Base-by-base conservation (phyloP, 202 grass and related monocot species). In the Sporobolus alterniflorus region DNA sequence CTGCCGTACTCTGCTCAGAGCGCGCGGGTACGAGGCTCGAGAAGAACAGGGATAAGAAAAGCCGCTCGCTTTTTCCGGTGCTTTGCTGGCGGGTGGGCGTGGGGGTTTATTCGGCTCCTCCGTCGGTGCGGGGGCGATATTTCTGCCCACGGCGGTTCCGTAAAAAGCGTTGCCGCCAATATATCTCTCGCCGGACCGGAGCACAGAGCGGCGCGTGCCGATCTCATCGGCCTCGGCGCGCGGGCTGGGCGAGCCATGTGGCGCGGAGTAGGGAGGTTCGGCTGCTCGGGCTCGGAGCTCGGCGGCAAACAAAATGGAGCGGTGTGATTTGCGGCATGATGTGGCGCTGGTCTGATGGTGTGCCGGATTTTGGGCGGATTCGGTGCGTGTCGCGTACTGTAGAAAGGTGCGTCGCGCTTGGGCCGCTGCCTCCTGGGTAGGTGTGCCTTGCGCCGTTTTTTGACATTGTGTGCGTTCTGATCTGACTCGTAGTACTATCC, bases 251-350 rank as follows among this genome's bases (percentile, higher is more conserved):
- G 43, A 46, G 43, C 43, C 43, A 46, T 46, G 43, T 46, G 43
- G 43, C 43, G 43, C 43, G 43, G 43, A 12, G 11, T 39, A 3
- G 36, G 36, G 36, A 7, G 36, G n/a, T n/a, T n/a, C n/a, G n/a
- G n/a, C n/a, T 7, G 36, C 36, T 39, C 36, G 5, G 36, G 5
- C 36, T n/a, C n/a, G n/a, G 64, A 34, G 21, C 1, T 20, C 39
- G 82, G 71, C 57, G 65, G 79, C 69, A 55, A 86, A 83, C n/a
- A n/a, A 90, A 47, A 74, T 83, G 88, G 84, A 83, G 84, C 15
- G 5, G 55, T 7, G 30, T 15, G 77, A 86, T 89, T 82, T 30
- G 88, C 24, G 46, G 7, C 8, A 30, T 67, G 82, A 80, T 6
- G 86, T 84, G 80, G 67, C 49, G 29, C 25, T 36, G 67, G 44